Percentiles rank a stretch among this genome's conserved stretches.
Conservation (phyloP, 805 yeast species). For the Trichomonascus vanleenenianus region DNA sequence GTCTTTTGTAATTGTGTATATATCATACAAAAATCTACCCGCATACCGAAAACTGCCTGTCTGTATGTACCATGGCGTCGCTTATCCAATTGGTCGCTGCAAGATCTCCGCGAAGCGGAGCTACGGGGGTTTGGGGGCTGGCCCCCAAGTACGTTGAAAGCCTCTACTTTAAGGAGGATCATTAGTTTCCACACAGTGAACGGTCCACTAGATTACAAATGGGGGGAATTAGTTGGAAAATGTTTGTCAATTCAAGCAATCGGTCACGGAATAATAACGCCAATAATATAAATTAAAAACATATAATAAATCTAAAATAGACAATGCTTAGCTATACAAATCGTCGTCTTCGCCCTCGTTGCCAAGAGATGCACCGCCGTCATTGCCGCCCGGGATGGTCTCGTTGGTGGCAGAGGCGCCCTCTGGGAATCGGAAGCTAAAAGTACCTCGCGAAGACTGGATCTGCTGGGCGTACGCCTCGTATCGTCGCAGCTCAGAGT, state of each 20-base stretch:
- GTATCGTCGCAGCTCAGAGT: constrained; percentile 95
- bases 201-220: no score
- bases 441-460: constrained; percentile 92
- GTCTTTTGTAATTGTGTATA: constrained; percentile 62
- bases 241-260: neutral
- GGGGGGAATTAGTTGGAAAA: no score
- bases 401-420: constrained; percentile 34
- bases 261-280: neutral
- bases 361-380: constrained; percentile 42
- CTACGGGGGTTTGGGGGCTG: no score
- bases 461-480: constrained; percentile 97
- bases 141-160: no score
- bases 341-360: constrained; percentile 57
- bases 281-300: neutral
- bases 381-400: constrained; percentile 30
- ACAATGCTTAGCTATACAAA: constrained; percentile 41
- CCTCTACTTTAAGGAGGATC: no score
- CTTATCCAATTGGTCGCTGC: no score
- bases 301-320: neutral
- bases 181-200: no score
- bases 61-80: no score
- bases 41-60: no score
- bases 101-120: no score
- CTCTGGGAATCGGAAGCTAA: constrained; percentile 69
- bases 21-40: no score